A percentile compares a stretch with the other conserved stretches of the same genome.
phyloP scores from a whole-genome alignment of 73 alveolate species.

The Uronychia binucleata region DNA sequence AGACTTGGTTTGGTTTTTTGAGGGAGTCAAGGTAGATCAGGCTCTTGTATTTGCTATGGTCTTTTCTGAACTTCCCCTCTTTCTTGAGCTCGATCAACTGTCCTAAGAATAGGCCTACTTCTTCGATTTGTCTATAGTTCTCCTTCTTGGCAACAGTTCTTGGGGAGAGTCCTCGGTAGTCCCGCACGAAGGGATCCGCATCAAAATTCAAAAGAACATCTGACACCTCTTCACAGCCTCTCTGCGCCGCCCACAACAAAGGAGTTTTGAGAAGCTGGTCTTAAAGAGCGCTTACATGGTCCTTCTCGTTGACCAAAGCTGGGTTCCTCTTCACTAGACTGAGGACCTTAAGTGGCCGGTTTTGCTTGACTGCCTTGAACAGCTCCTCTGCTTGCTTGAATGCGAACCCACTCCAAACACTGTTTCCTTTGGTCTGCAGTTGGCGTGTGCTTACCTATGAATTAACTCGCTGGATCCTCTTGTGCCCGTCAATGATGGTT shows the following conservation, averaged over 20 bases:
- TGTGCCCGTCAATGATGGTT: neutral
- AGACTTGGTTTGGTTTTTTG: too few species aligned
- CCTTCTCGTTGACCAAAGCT: neutral
- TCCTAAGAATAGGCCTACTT: neutral
- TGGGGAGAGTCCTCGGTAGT: neutral
- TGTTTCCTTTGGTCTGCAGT: neutral
- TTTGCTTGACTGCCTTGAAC: neutral
- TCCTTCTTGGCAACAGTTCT: neutral
- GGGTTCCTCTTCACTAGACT: neutral
- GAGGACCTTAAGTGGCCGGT: neutral
- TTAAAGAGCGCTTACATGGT: neutral
- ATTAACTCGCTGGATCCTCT: neutral
- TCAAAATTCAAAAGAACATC: neutral
- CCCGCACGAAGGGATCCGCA: neutral
- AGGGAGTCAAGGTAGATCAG: neutral
- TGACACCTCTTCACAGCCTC: neutral
- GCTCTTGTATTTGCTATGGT: neutral
- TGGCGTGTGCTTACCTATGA: neutral
- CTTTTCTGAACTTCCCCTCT: neutral
- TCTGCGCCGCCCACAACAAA: conserved; percentile 1
- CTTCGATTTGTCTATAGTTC: neutral
- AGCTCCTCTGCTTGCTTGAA: neutral
- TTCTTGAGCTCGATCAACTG: neutral
- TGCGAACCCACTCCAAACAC: neutral
- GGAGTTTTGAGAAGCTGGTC: neutral